Evolutionary conservation across 345 rosid genomes (phyloP).

Genomic region (Heritiera fomes): DNA sequence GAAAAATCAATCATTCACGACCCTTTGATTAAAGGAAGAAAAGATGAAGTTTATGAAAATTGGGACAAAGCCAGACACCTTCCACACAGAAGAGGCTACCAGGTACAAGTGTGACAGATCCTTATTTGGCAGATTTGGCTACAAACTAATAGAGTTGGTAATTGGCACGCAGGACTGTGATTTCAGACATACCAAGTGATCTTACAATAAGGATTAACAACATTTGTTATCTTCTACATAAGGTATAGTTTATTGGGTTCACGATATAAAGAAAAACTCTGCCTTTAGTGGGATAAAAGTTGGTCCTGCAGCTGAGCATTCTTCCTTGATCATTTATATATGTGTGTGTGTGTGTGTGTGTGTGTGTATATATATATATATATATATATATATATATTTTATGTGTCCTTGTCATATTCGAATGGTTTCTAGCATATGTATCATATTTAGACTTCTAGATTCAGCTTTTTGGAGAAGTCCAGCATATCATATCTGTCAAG

Average conservation of each 20-base stretch:
- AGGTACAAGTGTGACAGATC: conserved; percentile 42
- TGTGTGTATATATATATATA: too few species aligned
- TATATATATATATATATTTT: too few species aligned
- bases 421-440: background rate
- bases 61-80: conserved; percentile 86
- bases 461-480: background rate
- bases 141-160: conserved; percentile 13
- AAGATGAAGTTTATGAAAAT: conserved; percentile 98
- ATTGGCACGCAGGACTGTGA: conserved; percentile 61
- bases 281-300: background rate
- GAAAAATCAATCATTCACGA: background rate
- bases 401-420: background rate
- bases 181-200: conserved; percentile 66
- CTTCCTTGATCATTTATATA: background rate
- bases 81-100: conserved; percentile 86
- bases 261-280: background rate
- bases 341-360: too few species aligned
- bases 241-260: conserved; percentile 45
- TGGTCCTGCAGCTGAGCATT: background rate
- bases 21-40: conserved; percentile 26
- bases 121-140: conserved; percentile 5
- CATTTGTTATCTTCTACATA: conserved; percentile 71
- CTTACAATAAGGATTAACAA: conserved; percentile 64
- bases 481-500: background rate
- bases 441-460: background rate